These are phyloP conservation scores for Talaromyces islandicus DNA, from an alignment of 2,329 filamentous ascomycete species.

Conservation along the genomic window DNA sequence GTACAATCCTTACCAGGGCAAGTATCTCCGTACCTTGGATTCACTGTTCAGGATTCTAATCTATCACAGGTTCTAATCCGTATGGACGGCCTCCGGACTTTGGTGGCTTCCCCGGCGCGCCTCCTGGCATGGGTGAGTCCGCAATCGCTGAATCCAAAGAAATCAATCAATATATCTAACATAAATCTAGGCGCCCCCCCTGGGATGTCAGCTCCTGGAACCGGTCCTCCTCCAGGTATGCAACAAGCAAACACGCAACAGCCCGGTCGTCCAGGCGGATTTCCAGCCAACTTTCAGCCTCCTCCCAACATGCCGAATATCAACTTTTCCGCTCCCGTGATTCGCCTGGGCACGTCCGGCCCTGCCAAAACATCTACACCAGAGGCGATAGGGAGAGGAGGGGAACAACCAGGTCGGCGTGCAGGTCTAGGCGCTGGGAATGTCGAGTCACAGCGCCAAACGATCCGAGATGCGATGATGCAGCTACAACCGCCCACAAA, in stretches of 20 bases:
- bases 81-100: conserved; percentile 74
- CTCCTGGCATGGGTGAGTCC: conserved; percentile 72
- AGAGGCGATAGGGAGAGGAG: conserved; percentile 40
- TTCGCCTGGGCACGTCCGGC: conserved; percentile 75
- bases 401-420: conserved; percentile 43
- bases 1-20: conserved; percentile 42
- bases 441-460: conserved; percentile 61
- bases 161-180: conserved; percentile 13
- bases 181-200: conserved; percentile 61
- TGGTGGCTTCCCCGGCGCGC: conserved; percentile 65
- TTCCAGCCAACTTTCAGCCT: conserved; percentile 79
- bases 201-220: conserved; percentile 74
- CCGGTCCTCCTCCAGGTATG: conserved; percentile 70
- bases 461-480: conserved; percentile 63
- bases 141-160: not conserved
- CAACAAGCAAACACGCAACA: conserved; percentile 67
- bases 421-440: conserved; percentile 56
- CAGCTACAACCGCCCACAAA: conserved; percentile 72
- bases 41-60: conserved; percentile 10
- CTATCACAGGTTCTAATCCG: conserved; percentile 36
- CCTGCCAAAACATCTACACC: conserved; percentile 53
- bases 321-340: conserved; percentile 96
- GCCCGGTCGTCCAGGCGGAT: conserved; percentile 71
- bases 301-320: conserved; percentile 93
- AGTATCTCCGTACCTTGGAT: conserved; percentile 10